Evolutionary conservation across 495 filamentous ascomycete genomes (phyloP).

Genomic region (Aspergillus saccharolyticus): DNA sequence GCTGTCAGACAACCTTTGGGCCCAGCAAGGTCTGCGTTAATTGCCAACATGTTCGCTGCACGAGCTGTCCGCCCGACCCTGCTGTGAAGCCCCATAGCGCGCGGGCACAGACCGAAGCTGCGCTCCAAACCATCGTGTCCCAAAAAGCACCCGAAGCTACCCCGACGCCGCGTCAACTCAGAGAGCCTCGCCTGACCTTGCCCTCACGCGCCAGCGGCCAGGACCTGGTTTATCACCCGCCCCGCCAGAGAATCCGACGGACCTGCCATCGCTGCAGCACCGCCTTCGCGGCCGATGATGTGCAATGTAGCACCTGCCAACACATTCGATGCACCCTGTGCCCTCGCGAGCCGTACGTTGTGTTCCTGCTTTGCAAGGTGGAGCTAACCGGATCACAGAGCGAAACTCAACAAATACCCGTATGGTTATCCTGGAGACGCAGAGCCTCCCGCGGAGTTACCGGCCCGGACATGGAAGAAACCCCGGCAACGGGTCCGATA

Average conservation of each 20-base stretch:
- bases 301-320: constrained; percentile 63
- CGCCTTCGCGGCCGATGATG: constrained; percentile 52
- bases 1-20: constrained; percentile 68
- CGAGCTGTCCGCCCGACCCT: constrained; percentile 70
- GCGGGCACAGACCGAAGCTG: constrained; percentile 39
- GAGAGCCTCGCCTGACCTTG: constrained; percentile 45
- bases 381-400: constrained; percentile 31
- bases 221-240: constrained; percentile 61
- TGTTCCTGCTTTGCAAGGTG: neutral
- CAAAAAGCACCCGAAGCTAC: constrained; percentile 14
- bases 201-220: constrained; percentile 63
- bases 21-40: constrained; percentile 62
- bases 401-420: constrained; percentile 68
- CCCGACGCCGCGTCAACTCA: constrained; percentile 17
- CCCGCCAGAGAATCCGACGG: constrained; percentile 65
- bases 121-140: constrained; percentile 30
- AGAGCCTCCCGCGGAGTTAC: constrained; percentile 30
- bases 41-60: constrained; percentile 74
- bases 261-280: constrained; percentile 72
- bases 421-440: constrained; percentile 73
- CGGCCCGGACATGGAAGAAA: constrained; percentile 38
- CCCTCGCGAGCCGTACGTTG: constrained; percentile 73
- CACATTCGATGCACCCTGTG: constrained; percentile 79
- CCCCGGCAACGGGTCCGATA: constrained; percentile 50
- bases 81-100: constrained; percentile 40